Evolutionary conservation across 1,139 yeast genomes (phyloP), one percentile per base, ranked within the genome.

Genomic region (Zygotorulaspora mrakii): DNA sequence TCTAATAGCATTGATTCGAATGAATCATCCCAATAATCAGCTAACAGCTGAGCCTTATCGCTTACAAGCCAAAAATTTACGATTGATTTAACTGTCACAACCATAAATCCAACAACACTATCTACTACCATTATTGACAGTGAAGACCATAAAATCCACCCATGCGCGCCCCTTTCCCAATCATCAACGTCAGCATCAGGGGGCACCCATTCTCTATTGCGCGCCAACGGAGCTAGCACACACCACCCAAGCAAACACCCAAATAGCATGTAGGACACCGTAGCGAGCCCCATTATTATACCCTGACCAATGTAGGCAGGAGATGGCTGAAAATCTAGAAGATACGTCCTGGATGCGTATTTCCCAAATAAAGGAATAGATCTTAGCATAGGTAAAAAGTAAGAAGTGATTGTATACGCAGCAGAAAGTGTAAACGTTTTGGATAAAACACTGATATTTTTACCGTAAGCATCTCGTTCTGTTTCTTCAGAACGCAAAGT

Each of bases 241-340:
- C 77, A 95, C 98, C 98, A 91, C 0, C 98, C 98, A 4, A 89
- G 55, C 2, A 91, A 51, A 12, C 95, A 81, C 2, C 98, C 98
- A 54, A 87, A 74, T 31, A 91, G 66, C 97, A 91, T 91, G 48
- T 89, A 85, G 3, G 86, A 72, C 0, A 89, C 95, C 0, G 97
- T 89, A 2, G 91, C 88, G 5, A 87, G 67, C 0, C 98, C 98
- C 98, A 91, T 91, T 41, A 91, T 91, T 31, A 91, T 88, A 3
- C 98, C 98, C 63, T 91, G 98, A 2, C 98, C 98, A 28, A 91
- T 75, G 60, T 91, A 91, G 0, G 98, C 97, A 0, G 98, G 97
- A 0, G 96, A 87, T 0, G 96, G 96, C 60, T 91, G 96, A 44
- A 91, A 76, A 42, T 85, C 80, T 94, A 96, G 85, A 34, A 83